Percentiles rank a stretch among this genome's conserved stretches.
These are phyloP conservation scores for Moniliophthora roreri DNA, from an alignment of 1,284 basidiomycete genomes.

Conservation along the genomic window DNA sequence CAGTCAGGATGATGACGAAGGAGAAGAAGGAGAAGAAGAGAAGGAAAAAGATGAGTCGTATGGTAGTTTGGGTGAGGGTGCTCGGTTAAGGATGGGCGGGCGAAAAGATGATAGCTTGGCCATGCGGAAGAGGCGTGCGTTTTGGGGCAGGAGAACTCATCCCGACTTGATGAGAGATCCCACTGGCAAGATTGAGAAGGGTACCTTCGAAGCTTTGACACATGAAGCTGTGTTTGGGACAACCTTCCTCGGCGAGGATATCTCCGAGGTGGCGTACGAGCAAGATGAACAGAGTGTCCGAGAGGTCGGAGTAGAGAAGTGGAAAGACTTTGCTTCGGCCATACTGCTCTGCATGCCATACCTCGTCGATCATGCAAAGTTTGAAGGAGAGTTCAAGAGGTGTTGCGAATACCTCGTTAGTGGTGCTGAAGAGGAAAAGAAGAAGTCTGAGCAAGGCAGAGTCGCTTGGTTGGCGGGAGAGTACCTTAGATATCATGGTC, in stretches of 20 bases:
- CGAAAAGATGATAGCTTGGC: constrained; percentile 32
- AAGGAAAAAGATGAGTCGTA: constrained; percentile 28
- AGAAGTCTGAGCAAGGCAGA: constrained; percentile 40
- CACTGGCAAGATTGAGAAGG: constrained; percentile 52
- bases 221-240: constrained; percentile 82
- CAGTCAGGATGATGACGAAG: constrained; percentile 21
- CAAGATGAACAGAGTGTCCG: constrained; percentile 16
- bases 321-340: constrained; percentile 63
- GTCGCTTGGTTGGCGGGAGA: constrained; percentile 65
- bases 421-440: constrained; percentile 47
- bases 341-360: constrained; percentile 59
- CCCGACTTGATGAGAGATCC: constrained; percentile 57
- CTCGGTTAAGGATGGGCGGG: constrained; percentile 11
- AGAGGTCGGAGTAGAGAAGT: constrained; percentile 29
- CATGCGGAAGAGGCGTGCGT: constrained; percentile 64
- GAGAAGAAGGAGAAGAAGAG: constrained; percentile 49
- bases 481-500: constrained; percentile 59
- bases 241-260: constrained; percentile 39
- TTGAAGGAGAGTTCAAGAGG: constrained; percentile 69
- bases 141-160: constrained; percentile 76
- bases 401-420: constrained; percentile 63
- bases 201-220: constrained; percentile 72
- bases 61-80: constrained; percentile 20
- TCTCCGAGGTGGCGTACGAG: constrained; percentile 11
- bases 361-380: constrained; percentile 51